A percentile compares a stretch with the other conserved stretches of the same genome.
Conservation (phyloP, 2,329 filamentous ascomycete genomes). For the Xylariaceae sp. region DNA sequence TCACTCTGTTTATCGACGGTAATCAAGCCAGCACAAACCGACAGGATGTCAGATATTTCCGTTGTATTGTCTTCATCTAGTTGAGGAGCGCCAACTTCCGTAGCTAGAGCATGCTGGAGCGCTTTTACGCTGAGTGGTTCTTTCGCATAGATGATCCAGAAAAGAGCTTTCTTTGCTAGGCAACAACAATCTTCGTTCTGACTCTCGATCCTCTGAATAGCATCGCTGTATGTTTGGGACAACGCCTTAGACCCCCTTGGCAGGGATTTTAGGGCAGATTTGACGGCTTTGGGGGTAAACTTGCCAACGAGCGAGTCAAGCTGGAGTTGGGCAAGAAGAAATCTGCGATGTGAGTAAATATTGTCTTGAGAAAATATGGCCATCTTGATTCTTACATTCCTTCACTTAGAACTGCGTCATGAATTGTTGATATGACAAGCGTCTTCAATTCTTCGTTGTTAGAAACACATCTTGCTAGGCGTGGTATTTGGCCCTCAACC, state of each 20-base stretch:
- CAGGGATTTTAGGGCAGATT: constrained; percentile 36
- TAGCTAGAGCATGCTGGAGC: constrained; percentile 47
- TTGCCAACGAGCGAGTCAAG: constrained; percentile 39
- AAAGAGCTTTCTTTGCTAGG: constrained; percentile 43
- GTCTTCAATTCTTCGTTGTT: too few species aligned
- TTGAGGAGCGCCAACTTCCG: constrained; percentile 30
- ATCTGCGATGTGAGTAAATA: constrained; percentile 31
- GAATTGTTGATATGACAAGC: constrained; percentile 29
- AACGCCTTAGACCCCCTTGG: constrained; percentile 13
- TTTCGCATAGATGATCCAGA: constrained; percentile 45
- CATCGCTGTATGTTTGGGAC: constrained; percentile 42
- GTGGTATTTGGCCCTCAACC: too few species aligned
- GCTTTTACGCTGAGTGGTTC: constrained; percentile 40
- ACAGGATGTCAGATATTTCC: constrained; percentile 39
- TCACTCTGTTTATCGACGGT: constrained; percentile 43
- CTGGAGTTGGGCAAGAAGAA: constrained; percentile 44
- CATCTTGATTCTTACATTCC: neutral
- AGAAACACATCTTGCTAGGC: too few species aligned
- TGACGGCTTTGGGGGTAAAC: constrained; percentile 38
- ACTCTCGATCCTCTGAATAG: constrained; percentile 46
- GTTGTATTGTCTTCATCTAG: constrained; percentile 42
- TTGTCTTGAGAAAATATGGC: constrained; percentile 3
- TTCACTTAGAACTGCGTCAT: constrained; percentile 25
- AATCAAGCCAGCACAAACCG: constrained; percentile 46
- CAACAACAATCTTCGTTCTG: constrained; percentile 38